Evolutionary conservation across 2,329 filamentous ascomycete genomes (phyloP).

Genomic region (Sporothrix variecibatus): DNA sequence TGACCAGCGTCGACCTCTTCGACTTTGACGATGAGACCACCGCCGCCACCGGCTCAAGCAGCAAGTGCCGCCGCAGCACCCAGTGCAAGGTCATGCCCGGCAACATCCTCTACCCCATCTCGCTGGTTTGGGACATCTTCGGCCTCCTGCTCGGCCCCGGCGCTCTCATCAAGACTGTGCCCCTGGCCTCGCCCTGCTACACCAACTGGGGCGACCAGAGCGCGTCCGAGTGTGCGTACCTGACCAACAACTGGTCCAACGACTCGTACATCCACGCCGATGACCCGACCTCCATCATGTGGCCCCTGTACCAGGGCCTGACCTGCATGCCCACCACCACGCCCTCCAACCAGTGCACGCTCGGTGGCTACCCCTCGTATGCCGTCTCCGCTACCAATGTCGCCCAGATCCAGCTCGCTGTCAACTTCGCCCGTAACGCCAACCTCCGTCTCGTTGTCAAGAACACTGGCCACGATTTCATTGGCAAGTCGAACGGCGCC

Average conservation of each 20-base stretch:
- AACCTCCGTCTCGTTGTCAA: slow-evolving; percentile 53
- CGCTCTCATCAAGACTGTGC: slow-evolving; percentile 53
- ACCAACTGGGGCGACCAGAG: slow-evolving; percentile 47
- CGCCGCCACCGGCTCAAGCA: not conserved
- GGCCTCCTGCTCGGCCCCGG: slow-evolving; percentile 53
- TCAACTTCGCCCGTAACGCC: slow-evolving; percentile 49
- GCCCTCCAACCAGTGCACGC: slow-evolving; percentile 30
- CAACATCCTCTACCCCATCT: slow-evolving; percentile 56
- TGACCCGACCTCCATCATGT: slow-evolving; percentile 46
- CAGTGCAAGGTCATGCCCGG: slow-evolving; percentile 43
- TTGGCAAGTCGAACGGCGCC: slow-evolving; percentile 42
- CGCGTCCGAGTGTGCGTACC: slow-evolving; percentile 44
- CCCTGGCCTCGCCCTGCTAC: slow-evolving; percentile 57
- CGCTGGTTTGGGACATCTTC: slow-evolving; percentile 49
- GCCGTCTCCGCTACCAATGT: slow-evolving; percentile 46
- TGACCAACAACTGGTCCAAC: slow-evolving; percentile 39
- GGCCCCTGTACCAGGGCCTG: slow-evolving; percentile 43
- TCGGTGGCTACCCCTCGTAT: slow-evolving; percentile 48
- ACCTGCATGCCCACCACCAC: slow-evolving; percentile 40
- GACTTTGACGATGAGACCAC: slow-evolving; percentile 19
- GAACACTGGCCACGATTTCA: slow-evolving; percentile 57
- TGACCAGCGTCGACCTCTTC: slow-evolving; percentile 29
- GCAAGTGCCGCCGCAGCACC: slow-evolving; percentile 12
- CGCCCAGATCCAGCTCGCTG: slow-evolving; percentile 48
- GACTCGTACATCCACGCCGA: slow-evolving; percentile 38